Conservation (phyloP, 768 basidiomycete genomes). For the Leucocoprinus sp. region DNA sequence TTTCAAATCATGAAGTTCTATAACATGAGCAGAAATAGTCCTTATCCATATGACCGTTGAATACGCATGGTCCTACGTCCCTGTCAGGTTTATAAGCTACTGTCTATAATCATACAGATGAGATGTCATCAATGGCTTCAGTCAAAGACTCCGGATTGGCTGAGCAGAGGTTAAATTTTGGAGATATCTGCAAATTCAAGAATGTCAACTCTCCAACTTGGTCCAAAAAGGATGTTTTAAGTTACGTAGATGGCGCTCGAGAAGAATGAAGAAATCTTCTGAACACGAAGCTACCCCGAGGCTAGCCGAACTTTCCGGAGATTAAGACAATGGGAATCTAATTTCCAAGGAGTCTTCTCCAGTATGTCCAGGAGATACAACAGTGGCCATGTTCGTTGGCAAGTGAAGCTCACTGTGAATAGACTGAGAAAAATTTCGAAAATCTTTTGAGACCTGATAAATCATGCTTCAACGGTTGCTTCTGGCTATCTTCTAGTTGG, state of each 20-base stretch:
- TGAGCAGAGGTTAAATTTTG: not conserved
- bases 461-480: too few relatives aligned
- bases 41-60: too few relatives aligned
- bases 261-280: too few relatives aligned
- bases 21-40: too few relatives aligned
- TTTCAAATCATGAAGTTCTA: too few relatives aligned
- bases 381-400: not conserved
- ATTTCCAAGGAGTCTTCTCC: constrained; percentile 3
- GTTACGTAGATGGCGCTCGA: not conserved
- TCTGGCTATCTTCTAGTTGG: too few relatives aligned
- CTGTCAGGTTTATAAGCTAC: too few relatives aligned
- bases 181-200: not conserved
- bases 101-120: too few relatives aligned
- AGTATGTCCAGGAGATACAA: not conserved
- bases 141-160: constrained; percentile 3
- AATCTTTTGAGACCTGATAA: too few relatives aligned
- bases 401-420: not conserved
- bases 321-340: not conserved
- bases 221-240: not conserved
- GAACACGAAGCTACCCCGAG: not conserved
- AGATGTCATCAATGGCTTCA: too few relatives aligned
- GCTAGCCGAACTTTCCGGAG: not conserved
- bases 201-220: constrained; percentile 1
- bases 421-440: too few relatives aligned
- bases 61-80: too few relatives aligned